phyloP scores from a whole-genome alignment of 202 grass and related monocot genomes.

The Panicum virgatum region DNA sequence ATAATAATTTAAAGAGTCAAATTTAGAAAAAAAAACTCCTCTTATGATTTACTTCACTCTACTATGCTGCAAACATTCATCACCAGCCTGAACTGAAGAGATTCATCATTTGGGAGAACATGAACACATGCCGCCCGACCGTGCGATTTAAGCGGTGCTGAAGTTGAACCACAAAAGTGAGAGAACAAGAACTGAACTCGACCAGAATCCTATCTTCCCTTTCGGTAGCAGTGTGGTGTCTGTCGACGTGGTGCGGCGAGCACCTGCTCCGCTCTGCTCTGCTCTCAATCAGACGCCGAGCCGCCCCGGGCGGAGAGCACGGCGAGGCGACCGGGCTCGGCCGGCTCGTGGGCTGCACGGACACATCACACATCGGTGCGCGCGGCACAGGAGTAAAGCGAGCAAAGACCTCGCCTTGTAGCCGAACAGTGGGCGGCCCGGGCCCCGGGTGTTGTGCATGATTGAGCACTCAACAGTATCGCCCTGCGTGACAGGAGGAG shows the following conservation, averaged over 20 bases:
- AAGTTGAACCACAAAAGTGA: not conserved
- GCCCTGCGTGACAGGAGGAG: slow-evolving; percentile 1
- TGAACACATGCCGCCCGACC: too few species aligned
- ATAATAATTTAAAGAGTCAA: too few species aligned
- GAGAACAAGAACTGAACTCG: not conserved
- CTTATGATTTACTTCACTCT: too few species aligned
- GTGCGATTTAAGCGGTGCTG: too few species aligned
- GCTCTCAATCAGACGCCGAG: not conserved
- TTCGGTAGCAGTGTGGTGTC: not conserved
- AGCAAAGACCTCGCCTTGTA: not conserved
- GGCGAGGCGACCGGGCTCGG: not conserved
- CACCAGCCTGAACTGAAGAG: too few species aligned
- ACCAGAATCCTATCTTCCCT: not conserved
- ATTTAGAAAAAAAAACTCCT: too few species aligned
- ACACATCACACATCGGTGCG: not conserved
- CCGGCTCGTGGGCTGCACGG: not conserved
- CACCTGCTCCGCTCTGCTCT: not conserved
- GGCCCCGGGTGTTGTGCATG: slow-evolving; percentile 4
- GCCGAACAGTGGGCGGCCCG: not conserved
- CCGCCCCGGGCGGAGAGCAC: too few species aligned
- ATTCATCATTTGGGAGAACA: not conserved
- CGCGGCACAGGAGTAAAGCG: not conserved
- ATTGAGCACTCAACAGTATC: slow-evolving; percentile 16
- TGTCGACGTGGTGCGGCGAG: not conserved
- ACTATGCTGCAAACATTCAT: not conserved